Base-by-base conservation (phyloP, 768 basidiomycete genomes). In the Pleurotus tuber-regium region DNA sequence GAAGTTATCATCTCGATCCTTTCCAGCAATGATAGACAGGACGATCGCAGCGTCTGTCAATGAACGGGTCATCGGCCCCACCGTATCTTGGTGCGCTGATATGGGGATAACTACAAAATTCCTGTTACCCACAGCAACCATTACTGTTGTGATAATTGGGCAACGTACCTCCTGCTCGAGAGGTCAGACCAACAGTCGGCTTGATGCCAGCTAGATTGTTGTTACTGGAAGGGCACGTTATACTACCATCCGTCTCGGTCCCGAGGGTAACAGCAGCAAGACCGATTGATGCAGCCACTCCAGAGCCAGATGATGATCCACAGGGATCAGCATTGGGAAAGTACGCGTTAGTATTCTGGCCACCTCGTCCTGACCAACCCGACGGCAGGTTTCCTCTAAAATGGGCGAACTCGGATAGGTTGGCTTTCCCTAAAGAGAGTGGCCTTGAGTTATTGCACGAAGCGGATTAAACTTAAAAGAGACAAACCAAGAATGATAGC, bases 121-220 rank as follows among this genome's bases (percentile, higher is more conserved):
- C n/a, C n/a, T n/a, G n/a, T n/a, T n/a, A n/a, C n/a, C n/a, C n/a
- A n/a, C n/a, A n/a, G n/a, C n/a, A n/a, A n/a, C n/a, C n/a, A n/a
- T n/a, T n/a, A n/a, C n/a, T n/a, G n/a, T n/a, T n/a, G n/a, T n/a
- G n/a, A n/a, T n/a, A n/a, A n/a, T n/a, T n/a, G n/a, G n/a, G n/a
- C n/a, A n/a, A n/a, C 16, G 16, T 24, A 77, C 83, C 82, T 63
- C 82, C 83, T 14, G 80, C 77, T 16, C 80, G 70, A 3, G 80
- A 83, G 3, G 80, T 82, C 28, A 82, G 61, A 0, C 83, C 83
- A 4, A 84, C 72, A 2, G 79, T 84, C 0, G 83, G 79, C 57
- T 82, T 82, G 38, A 84, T 78, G 0, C 81, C 83, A 2, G 71
- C 82, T 3, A 83, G 35, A 54, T 83, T 83, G 47, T 83, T 83